A percentile compares a stretch with the other conserved stretches of the same genome.
Evolutionary conservation across 208 protist genomes (phyloP).

Genomic region (Acanthamoeba castellanii): DNA sequence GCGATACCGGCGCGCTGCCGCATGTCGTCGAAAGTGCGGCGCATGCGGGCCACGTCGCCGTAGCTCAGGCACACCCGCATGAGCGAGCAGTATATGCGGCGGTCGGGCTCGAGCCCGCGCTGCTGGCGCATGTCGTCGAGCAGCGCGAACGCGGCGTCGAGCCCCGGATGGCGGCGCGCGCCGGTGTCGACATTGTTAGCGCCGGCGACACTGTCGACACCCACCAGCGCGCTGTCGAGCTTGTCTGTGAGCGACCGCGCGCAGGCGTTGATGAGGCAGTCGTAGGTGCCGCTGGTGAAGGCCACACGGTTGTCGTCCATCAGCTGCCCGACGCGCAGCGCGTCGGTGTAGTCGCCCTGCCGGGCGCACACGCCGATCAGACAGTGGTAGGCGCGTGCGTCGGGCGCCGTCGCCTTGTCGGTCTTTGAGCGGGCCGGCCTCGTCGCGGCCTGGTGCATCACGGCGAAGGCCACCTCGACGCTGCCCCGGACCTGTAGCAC

Average conservation of each 20-base stretch:
- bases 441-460: neutral
- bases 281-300: neutral
- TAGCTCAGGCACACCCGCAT: slow-evolving; percentile 21
- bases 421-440: neutral
- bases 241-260: neutral
- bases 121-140: neutral
- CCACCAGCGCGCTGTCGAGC: neutral
- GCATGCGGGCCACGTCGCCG: neutral
- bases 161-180: too few species aligned
- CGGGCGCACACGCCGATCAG: neutral
- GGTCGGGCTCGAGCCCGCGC: neutral
- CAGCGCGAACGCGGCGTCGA: neutral
- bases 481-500: neutral
- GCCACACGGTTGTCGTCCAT: neutral
- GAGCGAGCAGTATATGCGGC: slow-evolving; percentile 13
- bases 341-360: neutral
- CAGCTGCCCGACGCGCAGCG: neutral
- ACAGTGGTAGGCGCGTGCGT: neutral
- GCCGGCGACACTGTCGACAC: neutral
- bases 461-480: neutral
- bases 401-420: neutral
- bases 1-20: neutral
- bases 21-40: neutral
- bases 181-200: neutral
- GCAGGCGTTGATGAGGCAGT: neutral